phyloP scores from a whole-genome alignment of 805 yeast genomes.

The Komagataella pseudopastoris region DNA sequence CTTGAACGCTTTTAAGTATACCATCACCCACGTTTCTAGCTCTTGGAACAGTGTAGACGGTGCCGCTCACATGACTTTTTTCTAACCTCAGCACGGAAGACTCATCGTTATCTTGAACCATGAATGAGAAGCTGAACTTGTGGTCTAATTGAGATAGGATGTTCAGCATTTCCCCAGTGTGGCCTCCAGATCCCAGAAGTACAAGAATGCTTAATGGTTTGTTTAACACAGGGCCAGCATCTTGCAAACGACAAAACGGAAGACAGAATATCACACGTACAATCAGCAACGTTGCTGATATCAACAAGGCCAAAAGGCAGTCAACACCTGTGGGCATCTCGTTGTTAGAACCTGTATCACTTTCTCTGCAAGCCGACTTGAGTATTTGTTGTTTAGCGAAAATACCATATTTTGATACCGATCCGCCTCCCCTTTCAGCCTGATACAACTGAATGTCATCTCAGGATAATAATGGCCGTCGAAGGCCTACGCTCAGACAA shows the following conservation, averaged over 20 bases:
- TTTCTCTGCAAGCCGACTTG: no score
- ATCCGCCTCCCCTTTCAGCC: neutral
- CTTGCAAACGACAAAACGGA: neutral
- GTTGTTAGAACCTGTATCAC: neutral
- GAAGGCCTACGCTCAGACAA: neutral
- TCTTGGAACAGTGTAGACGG: constrained; percentile 17
- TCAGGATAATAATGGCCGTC: neutral
- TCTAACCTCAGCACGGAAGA: constrained; percentile 28
- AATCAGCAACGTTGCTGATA: neutral
- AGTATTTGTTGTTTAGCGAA: neutral
- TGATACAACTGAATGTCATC: neutral
- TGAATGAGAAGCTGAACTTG: constrained; percentile 8
- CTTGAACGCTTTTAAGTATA: constrained; percentile 2
- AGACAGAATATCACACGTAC: neutral
- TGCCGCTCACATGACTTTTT: constrained; percentile 8
- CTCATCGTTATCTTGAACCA: constrained; percentile 29
- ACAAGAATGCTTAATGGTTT: constrained; percentile 25
- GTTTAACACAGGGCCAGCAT: neutral
- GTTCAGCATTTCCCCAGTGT: constrained; percentile 90
- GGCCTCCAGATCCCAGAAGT: constrained; percentile 93
- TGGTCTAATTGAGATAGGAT: constrained; percentile 30
- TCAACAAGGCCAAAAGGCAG: neutral
- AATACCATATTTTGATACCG: neutral
- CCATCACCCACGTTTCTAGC: constrained; percentile 26
- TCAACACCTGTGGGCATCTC: neutral